Evolutionary conservation across 1,284 basidiomycete species (phyloP), one percentile per base, ranked within the genome.

Genomic region (Leccinum pachyderme): DNA sequence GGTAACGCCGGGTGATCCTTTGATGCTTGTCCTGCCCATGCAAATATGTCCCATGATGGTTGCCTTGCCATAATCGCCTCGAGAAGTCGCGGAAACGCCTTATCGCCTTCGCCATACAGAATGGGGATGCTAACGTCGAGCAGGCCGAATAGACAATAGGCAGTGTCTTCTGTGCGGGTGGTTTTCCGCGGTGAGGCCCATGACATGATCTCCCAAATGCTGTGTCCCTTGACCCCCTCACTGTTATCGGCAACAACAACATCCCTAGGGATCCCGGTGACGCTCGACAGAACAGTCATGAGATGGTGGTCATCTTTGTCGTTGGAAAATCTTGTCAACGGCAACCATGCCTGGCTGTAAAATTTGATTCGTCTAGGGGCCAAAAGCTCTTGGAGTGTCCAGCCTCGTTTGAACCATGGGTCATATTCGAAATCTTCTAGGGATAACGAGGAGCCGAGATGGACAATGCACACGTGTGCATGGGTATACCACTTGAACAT

Each of bases 371-470:
- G 60, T n/a, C 27, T 47, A 2, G 66, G 57, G 0, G 68, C 66
- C 29, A 67, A 25, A 32, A 67, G 63, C 18, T 67, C 65, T 24
- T 70, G 65, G 1, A 70, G 52, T 1, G 65, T 69, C 65, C 65
- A 70, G 4, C 65, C 65, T 2, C 61, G 63, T 18, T 15, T 58
- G 7, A 67, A 68, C 69, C 66, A 67, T n/a, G 49, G 35, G 4
- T 71, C 69, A 2, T 3, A 13, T 15, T 49, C 49, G 2, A 68
- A 61, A 15, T 68, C 55, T 9, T 28, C 29, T 46, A 39, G 18
- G 11, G 54, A 56, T 0, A 8, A 51, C 8, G 67, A 65, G n/a
- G 9, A n/a, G 0, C 53, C 53, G 6, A 71, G 60, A 39, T 71
- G 55, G 27, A 63, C 55, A 46, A 71, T 69, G 39, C 64, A 70